Evolutionary conservation across 257 asterid species (phyloP), one percentile per base, ranked within the genome.

Genomic region (Primulina eburnea): DNA sequence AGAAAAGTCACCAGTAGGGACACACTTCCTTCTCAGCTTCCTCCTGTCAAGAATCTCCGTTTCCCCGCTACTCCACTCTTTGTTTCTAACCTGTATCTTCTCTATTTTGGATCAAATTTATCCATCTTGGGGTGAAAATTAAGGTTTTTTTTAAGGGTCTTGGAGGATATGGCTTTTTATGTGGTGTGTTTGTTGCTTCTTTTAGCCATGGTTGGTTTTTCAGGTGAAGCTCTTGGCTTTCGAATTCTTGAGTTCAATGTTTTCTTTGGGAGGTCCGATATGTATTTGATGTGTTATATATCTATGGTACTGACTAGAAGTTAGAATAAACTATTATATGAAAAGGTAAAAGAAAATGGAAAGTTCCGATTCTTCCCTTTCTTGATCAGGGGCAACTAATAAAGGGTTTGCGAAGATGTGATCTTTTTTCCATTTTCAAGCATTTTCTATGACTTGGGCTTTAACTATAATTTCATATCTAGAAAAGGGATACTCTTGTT

Each of bases 151-250:
- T 4, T 32, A 32, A 57, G 24, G 58, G 34, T 34, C 69, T 37
- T 70, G 56, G 60, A 74, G 8, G 32, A 68, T 50, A 68, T 68
- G 72, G 72, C 55, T 68, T 64, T 68, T 53, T 56, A 52, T 33
- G 11, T 18, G 0, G 9, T 68, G 62, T 55, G 64, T 68, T 53
- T 56, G n/a, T n/a, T 55, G 14, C 53, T 68, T 56, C 59, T 68
- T 30, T 21, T 68, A 20, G 35, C 12, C 64, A 55, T 68, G 50
- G 34, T 18, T 58, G 5, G 21, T 18, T 29, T 71, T 74, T 78
- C 85, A 61, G 73, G 85, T 80, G 76, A 78, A 80, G 52, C 60
- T 50, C 37, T 62, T 32, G 24, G 17, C 26, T 71, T n/a, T 30
- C 38, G 28, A 34, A 20, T 3, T 11, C 35, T 62, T 38, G 24